Conservation (phyloP, 1,284 basidiomycete genomes). For the Apiotrichum laibachii region DNA sequence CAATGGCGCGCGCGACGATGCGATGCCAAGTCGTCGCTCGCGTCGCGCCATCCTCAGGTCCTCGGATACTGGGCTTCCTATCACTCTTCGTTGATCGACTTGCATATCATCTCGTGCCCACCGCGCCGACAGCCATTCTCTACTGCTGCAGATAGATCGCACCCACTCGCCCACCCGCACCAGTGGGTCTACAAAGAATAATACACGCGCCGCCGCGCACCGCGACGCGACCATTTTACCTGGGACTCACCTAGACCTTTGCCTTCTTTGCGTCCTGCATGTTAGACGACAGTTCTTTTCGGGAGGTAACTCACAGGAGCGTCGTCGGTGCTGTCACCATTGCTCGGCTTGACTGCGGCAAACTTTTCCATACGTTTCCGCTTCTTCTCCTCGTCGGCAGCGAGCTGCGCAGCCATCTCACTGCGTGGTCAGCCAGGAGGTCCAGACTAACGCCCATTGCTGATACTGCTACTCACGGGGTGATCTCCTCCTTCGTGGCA, state of each 20-base stretch:
- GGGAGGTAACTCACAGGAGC: constrained; percentile 29
- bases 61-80: too few relatives aligned
- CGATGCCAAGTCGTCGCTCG: too few relatives aligned
- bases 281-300: background rate
- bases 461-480: constrained; percentile 30
- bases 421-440: constrained; percentile 23
- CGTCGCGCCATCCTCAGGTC: too few relatives aligned
- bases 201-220: background rate
- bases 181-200: background rate
- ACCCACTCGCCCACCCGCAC: background rate
- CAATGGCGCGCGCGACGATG: too few relatives aligned
- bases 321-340: constrained; percentile 1
- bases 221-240: background rate
- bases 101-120: too few relatives aligned
- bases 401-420: constrained; percentile 35
- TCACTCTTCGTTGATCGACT: too few relatives aligned
- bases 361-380: constrained; percentile 53
- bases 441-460: background rate
- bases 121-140: background rate
- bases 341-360: constrained; percentile 25
- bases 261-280: constrained; percentile 44
- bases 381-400: constrained; percentile 53
- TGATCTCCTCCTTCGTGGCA: constrained; percentile 31
- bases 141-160: background rate
- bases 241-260: constrained; percentile 44